Base-by-base conservation (phyloP, 2,329 filamentous ascomycete species). In the Coleophoma cylindrospora region DNA sequence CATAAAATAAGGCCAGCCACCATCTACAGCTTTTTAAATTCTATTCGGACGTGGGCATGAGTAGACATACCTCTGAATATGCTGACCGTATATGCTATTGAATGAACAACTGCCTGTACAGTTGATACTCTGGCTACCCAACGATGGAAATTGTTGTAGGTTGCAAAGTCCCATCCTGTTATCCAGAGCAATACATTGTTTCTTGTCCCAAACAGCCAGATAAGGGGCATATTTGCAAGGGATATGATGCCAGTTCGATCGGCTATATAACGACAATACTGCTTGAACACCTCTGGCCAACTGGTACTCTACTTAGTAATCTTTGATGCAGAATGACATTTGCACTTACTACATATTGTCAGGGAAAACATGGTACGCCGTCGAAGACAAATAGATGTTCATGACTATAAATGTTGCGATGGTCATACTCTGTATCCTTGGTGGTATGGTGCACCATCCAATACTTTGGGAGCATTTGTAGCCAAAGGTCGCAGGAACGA, bases 151-250 rank as follows among this genome's bases (percentile, higher is more conserved):
- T 80, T 74, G 56, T 81, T 87, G 59, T 81, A 87, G 0, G 80
- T 82, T 2, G 75, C 74, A 61, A 84, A 87, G 11, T 79, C 81
- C 83, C 84, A 88, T 0, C 84, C 84, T 0, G 85, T 87, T 0
- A 82, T 61, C 80, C 80, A 85, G 49, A 86, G 69, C 14, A 87
- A 72, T 0, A 83, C 59, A 47, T 88, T 86, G 54, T 88, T 89
- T 10, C 85, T 72, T 61, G 80, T 79, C 0, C 78, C 80, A 55
- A 88, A 87, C 0, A 87, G 64, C 82, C 83, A 87, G 0, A 87
- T 67, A 2, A 85, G 59, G 0, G 82, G 80, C 7, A 87, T 73
- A 54, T 85, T 85, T 4, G 78, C 79, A 56, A 83, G 79, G 0
- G 81, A 78, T 21, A 88, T 72, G 33, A 84, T 76, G 0, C 84